Conservation (phyloP, 1,284 basidiomycete genomes). For the Stygiomarasmius scandens region DNA sequence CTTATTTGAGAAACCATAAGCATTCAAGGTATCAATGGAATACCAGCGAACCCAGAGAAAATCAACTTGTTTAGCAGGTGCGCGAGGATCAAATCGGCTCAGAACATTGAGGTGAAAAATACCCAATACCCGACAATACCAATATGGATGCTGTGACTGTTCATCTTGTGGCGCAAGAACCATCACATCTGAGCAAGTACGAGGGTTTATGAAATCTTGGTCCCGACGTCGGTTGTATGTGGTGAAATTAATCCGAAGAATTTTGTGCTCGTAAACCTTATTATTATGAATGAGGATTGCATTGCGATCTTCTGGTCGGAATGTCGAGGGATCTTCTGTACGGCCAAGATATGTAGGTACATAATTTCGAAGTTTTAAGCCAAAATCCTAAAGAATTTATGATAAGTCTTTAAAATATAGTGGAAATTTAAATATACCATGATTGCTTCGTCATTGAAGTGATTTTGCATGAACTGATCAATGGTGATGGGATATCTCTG, state of each 20-base stretch:
- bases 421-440: background rate
- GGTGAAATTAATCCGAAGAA: slow-evolving; percentile 1
- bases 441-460: background rate
- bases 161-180: background rate
- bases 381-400: background rate
- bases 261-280: background rate
- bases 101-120: background rate
- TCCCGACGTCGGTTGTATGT: background rate
- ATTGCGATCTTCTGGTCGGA: background rate
- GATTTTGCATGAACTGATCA: background rate
- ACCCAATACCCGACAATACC: background rate
- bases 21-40: background rate
- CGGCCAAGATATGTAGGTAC: background rate
- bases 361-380: background rate
- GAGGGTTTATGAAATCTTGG: slow-evolving; percentile 1
- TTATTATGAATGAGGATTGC: background rate
- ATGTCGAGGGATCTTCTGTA: background rate
- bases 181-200: slow-evolving; percentile 3
- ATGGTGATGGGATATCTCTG: background rate
- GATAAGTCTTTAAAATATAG: background rate
- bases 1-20: background rate
- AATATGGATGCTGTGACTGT: background rate
- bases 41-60: slow-evolving; percentile 4
- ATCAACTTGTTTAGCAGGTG: background rate
- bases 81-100: background rate